phyloP scores from a whole-genome alignment of 2,329 filamentous ascomycete species.

The Fusarium hainanense region DNA sequence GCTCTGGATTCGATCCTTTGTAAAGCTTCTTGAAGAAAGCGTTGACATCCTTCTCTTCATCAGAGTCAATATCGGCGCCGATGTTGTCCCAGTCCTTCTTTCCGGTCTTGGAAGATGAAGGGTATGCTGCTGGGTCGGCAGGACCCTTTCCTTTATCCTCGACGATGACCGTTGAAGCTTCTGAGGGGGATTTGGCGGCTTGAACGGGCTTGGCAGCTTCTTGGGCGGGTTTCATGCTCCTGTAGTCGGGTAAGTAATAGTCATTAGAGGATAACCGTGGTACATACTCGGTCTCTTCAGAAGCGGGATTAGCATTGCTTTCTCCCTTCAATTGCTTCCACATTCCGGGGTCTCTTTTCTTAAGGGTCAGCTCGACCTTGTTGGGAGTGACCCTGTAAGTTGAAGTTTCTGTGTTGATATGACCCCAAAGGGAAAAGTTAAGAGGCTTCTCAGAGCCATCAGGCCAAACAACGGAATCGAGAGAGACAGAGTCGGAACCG shows the following conservation, averaged over 20 bases:
- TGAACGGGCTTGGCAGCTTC: conserved; percentile 39
- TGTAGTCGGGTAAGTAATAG: conserved; percentile 14
- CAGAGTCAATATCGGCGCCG: conserved; percentile 64
- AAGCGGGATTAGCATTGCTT: background rate
- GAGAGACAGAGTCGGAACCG: conserved; percentile 39
- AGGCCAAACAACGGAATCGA: conserved; percentile 50
- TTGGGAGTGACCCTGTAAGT: conserved; percentile 75
- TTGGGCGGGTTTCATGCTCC: conserved; percentile 29
- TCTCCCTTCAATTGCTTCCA: conserved; percentile 63
- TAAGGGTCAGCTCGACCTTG: conserved; percentile 82
- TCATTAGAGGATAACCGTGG: background rate
- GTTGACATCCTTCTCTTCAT: conserved; percentile 73
- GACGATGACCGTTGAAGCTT: background rate
- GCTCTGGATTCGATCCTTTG: conserved; percentile 79
- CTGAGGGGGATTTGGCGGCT: conserved; percentile 3
- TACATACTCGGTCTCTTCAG: conserved; percentile 40
- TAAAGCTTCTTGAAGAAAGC: conserved; percentile 93
- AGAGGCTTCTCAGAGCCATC: conserved; percentile 70
- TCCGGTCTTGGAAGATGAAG: conserved; percentile 84
- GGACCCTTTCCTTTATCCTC: conserved; percentile 25
- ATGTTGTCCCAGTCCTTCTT: conserved; percentile 94
- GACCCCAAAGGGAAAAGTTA: conserved; percentile 71
- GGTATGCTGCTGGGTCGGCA: conserved; percentile 65
- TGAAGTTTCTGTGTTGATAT: conserved; percentile 70
- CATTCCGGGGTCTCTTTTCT: conserved; percentile 75